Base-by-base conservation (phyloP, 2,329 filamentous ascomycete genomes). In the Lojkania enalia region DNA sequence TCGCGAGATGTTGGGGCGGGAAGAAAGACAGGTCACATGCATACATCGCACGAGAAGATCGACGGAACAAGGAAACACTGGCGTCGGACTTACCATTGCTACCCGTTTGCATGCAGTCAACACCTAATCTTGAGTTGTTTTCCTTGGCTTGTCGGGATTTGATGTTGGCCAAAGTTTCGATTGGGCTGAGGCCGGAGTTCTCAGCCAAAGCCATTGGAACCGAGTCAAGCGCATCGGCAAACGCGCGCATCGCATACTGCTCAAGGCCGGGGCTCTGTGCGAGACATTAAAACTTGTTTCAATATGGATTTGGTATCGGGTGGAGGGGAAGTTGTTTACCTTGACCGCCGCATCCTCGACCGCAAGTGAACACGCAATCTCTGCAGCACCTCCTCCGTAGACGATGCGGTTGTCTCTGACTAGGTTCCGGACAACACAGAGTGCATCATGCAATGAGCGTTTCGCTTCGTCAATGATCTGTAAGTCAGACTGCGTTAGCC, bases 391-490 rank as follows among this genome's bases (percentile, higher is more conserved):
- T 62, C 94, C 94, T 56, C 94, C 94, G 67, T 99, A 99, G 7
- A 99, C 94, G 39, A 99, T 90, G 49, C 94, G 87, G 78, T 96
- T 97, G 74, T 99, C 95, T 51, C 83, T 84, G 39, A 99, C 94
- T 35, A 99, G 79, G 75, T 99, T 99, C 62, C 95, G 87, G 40
- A 99, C 94, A 37, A 99, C 94, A 68, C 95, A 99, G 39, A 99
- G 84, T 46, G 94, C 94, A 72, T 99, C 94, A 71, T 99, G 95
- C 47, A 99, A 81, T 37, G 94, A 97, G 62, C 95, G 85, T 78
- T 96, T 96, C 42, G 95, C 95, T 74, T 99, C 95, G 67, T 99
- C 95, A 70, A 99, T 97, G 71, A 99, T 96, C 88, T 95, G 40
- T 20, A 20, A 36, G 19, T 44, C 14, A 37, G 20, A 11, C 18